Evolutionary conservation across 805 yeast species (phyloP), one percentile per base, ranked within the genome.

Genomic region (Yarrowia alimentaria): DNA sequence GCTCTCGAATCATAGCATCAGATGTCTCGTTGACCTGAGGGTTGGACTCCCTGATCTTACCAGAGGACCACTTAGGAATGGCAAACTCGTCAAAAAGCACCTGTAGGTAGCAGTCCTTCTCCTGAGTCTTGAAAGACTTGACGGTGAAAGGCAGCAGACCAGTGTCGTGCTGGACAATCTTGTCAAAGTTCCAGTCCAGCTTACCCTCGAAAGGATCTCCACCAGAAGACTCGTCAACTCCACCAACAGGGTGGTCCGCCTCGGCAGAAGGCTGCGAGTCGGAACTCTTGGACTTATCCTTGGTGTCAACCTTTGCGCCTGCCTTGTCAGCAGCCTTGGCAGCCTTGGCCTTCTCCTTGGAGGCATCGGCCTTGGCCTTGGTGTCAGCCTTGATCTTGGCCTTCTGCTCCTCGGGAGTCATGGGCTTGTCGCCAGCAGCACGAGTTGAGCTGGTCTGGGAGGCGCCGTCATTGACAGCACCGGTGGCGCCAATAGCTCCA

Each of bases 91-190:
- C 97, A 59, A 86, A 82, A 64, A 77, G 85, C 0, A 81, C 76
- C 64, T 89, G 94, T 17, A 93, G 68, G 56, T 76, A 84, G 13
- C 80, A 75, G 53, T 78, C 80, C n/a, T 70, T 72, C 51, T 76
- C 74, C 33, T 76, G 66, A 35, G 80, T 64, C 29, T 69, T 72
- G 51, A 85, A 87, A 30, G 79, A 81, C 19, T 80, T 59, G 29
- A 93, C 64, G 42, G 85, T 80, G 58, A 74, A 77, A 1, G 83
- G 84, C 45, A 90, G 71, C 14, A 89, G 81, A 71, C 99, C 99
- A 18, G 87, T 73, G 53, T 78, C 75, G 62, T 77, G 75, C 20
- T 75, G 71, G 14, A 76, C 55, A 52, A 86, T 72, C 56, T 86
- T 77, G 13, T 75, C 75, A 11, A 60, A 29, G 5, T 58, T 54